Percentiles rank a stretch among this genome's conserved stretches.
These are phyloP conservation scores for Clausena lansium DNA, from an alignment of 345 rosid genomes.

Conservation along the genomic window DNA sequence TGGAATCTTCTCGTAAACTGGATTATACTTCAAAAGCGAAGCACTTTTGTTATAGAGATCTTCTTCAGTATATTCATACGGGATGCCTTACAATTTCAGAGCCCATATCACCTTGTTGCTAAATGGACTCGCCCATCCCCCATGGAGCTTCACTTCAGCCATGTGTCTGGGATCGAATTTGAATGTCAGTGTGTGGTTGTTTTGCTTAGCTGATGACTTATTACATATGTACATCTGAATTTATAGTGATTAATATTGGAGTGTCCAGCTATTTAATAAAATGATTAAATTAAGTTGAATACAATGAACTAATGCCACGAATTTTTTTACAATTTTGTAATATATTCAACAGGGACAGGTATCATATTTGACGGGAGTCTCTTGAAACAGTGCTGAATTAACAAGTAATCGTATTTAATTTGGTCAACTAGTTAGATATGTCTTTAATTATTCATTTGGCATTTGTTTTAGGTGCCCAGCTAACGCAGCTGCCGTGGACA, in stretches of 20 bases:
- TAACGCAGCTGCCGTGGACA: too few species aligned
- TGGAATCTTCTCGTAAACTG: conserved; percentile 34
- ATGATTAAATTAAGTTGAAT: too few species aligned
- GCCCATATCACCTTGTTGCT: background rate
- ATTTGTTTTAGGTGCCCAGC: too few species aligned
- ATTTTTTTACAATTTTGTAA: too few species aligned
- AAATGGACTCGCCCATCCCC: background rate
- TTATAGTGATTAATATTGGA: background rate
- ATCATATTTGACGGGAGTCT: too few species aligned
- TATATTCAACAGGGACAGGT: too few species aligned
- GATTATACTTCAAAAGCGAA: conserved; percentile 11
- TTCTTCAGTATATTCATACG: conserved; percentile 20
- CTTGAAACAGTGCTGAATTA: too few species aligned
- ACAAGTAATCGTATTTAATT: too few species aligned
- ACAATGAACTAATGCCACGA: too few species aligned
- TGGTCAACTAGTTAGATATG: too few species aligned
- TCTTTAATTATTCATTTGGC: too few species aligned
- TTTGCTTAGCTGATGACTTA: background rate
- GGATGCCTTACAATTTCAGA: background rate
- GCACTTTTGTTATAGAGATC: conserved; percentile 32
- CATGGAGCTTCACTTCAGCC: background rate
- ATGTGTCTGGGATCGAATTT: background rate
- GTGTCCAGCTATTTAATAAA: too few species aligned
- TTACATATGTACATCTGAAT: background rate
- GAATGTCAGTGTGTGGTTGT: background rate